Base-by-base conservation (phyloP, 1,284 basidiomycete species). In the Pseudozyma thailandica region DNA sequence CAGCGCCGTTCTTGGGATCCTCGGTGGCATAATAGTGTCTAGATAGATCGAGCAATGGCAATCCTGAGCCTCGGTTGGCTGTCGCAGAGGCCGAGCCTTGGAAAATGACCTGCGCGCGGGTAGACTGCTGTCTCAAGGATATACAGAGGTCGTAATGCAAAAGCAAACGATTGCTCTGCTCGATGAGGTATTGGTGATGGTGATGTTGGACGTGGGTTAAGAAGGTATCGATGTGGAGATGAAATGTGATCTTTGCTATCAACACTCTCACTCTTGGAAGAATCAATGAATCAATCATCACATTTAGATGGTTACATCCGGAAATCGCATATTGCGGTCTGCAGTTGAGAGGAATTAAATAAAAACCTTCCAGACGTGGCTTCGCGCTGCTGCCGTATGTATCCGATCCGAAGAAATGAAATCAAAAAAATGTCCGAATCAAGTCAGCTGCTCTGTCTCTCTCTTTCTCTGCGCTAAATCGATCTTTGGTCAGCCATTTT, bases 1-100 rank as follows among this genome's bases (percentile, higher is more conserved):
- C 16, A 61, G 49, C n/a, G 53, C 54, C 8, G 42, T 41, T 27
- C 53, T 27, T 30, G 64, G 46, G n/a, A 66, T 20, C 16, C 57
- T 44, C 15, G 64, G 41, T 21, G 57, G 50, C 64, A 68, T 68
- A 16, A 38, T 45, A 30, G 39, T 6, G 35, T 37, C 12, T 37
- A 38, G 20, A 18, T 35, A 38, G 6, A 18, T 16, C 12, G 9
- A 38, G 35, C n/a, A 12, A 18, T 38, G 12, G 6, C 35, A 18
- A 38, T 15, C 8, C 15, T 31, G 15, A 31, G 30, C 15, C n/a
- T n/a, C n/a, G n/a, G n/a, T n/a, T n/a, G n/a, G n/a, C n/a, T n/a
- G n/a, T n/a, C n/a, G n/a, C n/a, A n/a, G n/a, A n/a, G n/a, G n/a
- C n/a, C n/a, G n/a, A n/a, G n/a, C n/a, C n/a, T n/a, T n/a, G n/a